Conservation (phyloP, 2,329 filamentous ascomycete species). For the Sclerotinia spermophila region DNA sequence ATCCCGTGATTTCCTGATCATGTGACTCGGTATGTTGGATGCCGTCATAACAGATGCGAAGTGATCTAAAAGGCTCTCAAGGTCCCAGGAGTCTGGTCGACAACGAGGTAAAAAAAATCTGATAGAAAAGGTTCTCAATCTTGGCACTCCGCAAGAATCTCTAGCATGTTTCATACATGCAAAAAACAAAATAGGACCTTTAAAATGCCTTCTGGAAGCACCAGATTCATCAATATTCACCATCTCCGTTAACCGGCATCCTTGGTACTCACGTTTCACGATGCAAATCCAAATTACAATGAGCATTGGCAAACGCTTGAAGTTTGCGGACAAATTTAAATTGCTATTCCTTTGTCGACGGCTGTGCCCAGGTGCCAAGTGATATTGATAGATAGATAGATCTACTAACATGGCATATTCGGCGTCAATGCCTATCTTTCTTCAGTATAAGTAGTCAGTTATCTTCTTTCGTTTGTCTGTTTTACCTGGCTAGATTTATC, state of each 20-base stretch:
- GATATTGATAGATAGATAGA: background rate
- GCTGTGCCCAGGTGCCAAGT: background rate
- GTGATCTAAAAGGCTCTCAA: background rate
- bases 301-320: background rate
- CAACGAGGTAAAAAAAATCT: background rate
- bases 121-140: background rate
- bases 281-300: background rate
- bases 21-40: too few species aligned
- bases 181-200: background rate
- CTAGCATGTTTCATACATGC: background rate
- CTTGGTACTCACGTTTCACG: background rate
- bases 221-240: background rate
- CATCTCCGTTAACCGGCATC: background rate
- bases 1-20: too few species aligned
- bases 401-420: background rate
- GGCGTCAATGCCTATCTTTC: background rate
- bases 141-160: background rate
- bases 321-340: background rate
- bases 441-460: constrained; percentile 3
- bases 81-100: background rate
- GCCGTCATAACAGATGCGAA: too few species aligned
- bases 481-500: background rate
- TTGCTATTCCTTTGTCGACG: background rate
- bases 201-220: background rate
- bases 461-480: background rate